Conservation (phyloP, 768 basidiomycete species). For the Amanita phalloides region DNA sequence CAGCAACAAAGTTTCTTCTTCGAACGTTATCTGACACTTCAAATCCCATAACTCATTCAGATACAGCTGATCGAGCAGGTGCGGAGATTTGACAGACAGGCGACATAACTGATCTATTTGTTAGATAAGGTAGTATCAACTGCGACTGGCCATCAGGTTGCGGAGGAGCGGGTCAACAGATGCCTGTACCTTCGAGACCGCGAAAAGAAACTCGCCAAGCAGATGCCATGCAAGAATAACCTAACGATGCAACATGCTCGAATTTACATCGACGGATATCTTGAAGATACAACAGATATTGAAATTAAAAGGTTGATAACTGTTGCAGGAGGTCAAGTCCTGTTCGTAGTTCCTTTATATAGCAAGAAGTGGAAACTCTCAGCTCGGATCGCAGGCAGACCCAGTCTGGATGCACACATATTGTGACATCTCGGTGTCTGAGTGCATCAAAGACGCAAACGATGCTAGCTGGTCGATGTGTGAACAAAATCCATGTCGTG, state of each 20-base stretch:
- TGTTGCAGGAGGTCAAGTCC: slow-evolving; percentile 53
- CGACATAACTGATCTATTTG: not conserved
- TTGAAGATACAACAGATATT: slow-evolving; percentile 63
- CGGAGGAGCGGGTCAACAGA: slow-evolving; percentile 31
- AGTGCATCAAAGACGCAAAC: slow-evolving; percentile 65
- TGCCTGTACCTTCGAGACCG: slow-evolving; percentile 31
- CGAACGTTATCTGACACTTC: slow-evolving; percentile 48
- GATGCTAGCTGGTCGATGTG: slow-evolving; percentile 39
- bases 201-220: slow-evolving; percentile 30
- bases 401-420: slow-evolving; percentile 63
- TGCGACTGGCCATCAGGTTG: slow-evolving; percentile 59
- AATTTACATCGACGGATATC: slow-evolving; percentile 64
- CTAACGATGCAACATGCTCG: slow-evolving; percentile 34
- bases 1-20: slow-evolving; percentile 43
- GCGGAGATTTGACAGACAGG: slow-evolving; percentile 6
- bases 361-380: not conserved
- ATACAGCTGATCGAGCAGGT: slow-evolving; percentile 55
- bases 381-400: slow-evolving; percentile 27
- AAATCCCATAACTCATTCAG: slow-evolving; percentile 75
- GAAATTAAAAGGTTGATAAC: slow-evolving; percentile 64
- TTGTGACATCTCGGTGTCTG: slow-evolving; percentile 63
- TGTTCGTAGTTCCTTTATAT: slow-evolving; percentile 33
- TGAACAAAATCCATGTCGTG: slow-evolving; percentile 48
- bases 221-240: slow-evolving; percentile 12
- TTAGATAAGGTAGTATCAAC: slow-evolving; percentile 52